Base-by-base conservation (phyloP, 345 rosid genomes). In the Nasturtium officinale region DNA sequence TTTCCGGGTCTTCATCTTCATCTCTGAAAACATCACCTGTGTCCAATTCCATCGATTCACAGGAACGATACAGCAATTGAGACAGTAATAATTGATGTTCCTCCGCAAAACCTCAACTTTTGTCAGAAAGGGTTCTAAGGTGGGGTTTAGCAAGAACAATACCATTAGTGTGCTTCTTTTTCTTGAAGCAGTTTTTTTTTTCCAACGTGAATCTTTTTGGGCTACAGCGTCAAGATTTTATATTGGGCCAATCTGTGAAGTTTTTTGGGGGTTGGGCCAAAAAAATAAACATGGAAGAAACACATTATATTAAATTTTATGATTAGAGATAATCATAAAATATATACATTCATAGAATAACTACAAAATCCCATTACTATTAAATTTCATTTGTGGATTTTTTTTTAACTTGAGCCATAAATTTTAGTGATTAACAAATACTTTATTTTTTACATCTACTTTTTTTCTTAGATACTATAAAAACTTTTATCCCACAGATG, bases 21-120 rank as follows among this genome's bases (percentile, higher is more conserved):
- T 95, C 98, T 76, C 85, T 85, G 86, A 95, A 95, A 69, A 95
- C 87, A 51, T 90, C 98, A 38, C 88, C 96, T 11, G 96, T 96
- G 82, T 88, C 99, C 70, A 95, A 69, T 59, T 86, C 92, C 95
- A 89, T 85, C 43, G 60, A 8, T 67, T 60, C 5, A 23, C n/a
- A 32, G 54, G 51, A 53, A 33, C 8, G 33, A 54, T 40, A 10
- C n/a, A 72, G 55, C 3, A 2, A 15, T 1, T 20, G 51, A 32
- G n/a, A 10, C 61, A 6, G 65, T 11, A 55, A 12, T n/a, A 64
- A 8, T 12, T 42, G 51, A 3, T 46, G 8, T 25, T 73, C 50
- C 65, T 32, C 48, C 29, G 30, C 30, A 20, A 16, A 32, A n/a
- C 9, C 54, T 26, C 45, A 4, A 52, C 2, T 21, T 61, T 33